Evolutionary conservation across 805 yeast species (phyloP), one percentile per base, ranked within the genome.

Genomic region (Starmerella asiatica): DNA sequence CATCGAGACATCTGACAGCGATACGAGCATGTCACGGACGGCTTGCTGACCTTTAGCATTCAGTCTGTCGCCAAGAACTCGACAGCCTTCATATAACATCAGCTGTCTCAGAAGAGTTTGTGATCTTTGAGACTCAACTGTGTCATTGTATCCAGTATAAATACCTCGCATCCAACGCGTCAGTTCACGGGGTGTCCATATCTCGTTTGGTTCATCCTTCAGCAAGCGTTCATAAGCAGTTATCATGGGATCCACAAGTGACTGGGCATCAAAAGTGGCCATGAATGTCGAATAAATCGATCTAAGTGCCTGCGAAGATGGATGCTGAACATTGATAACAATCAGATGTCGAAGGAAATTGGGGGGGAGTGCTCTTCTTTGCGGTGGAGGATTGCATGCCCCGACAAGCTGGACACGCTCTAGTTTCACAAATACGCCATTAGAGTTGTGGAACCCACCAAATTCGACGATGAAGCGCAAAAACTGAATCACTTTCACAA

Each of bases 361-460:
- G 8, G 62, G 53, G 1, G 75, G 62, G 18, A 88, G 53, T 3
- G 54, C 55, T 9, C 68, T 62, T 44, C 97, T 67, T 0, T 81
- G 93, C 0, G 76, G 67, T 0, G 94, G 77, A 1, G 95, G 91
- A 53, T 88, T 88, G 56, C 97, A 88, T 0, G 97, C 96, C 7
- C 93, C 96, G n/a, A 85, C 91, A 60, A 88, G 68, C 52, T 80
- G 93, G 21, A 88, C 65, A 34, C 75, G 68, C 15, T 67, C 62
- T 7, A 84, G 44, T 0, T 62, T 47, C 1, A 86, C 73, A 94
- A 95, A 88, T 34, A 67, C 64, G 0, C 67, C 58, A 16, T 14
- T 3, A 5, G 28, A 5, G 36, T 73, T 66, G 91, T 94, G 84
- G 54, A 84, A 88, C 0, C 96, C 95, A 1, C 63, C 56, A 17